These are phyloP conservation scores for Tolypocladium endophyticum DNA, from an alignment of 2,329 filamentous ascomycete genomes.

Conservation along the genomic window DNA sequence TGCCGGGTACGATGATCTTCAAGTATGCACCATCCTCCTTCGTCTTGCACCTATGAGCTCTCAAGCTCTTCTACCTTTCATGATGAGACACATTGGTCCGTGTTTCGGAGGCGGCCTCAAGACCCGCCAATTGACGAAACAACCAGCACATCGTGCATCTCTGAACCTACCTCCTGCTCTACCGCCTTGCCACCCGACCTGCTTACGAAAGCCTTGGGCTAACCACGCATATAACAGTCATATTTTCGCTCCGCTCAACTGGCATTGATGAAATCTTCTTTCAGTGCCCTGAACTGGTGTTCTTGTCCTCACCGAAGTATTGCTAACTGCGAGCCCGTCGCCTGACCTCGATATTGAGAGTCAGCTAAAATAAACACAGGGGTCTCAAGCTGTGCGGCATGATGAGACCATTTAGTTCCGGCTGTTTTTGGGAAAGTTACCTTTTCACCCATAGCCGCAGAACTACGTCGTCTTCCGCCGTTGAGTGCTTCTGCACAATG, in stretches of 20 bases:
- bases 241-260: background rate
- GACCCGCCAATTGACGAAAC: constrained; percentile 75
- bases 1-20: background rate
- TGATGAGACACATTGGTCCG: constrained; percentile 89
- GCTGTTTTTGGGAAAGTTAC: background rate
- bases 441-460: background rate
- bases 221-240: background rate
- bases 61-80: constrained; percentile 4
- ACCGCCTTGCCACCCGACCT: constrained; percentile 1
- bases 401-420: background rate
- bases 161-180: constrained; percentile 37
- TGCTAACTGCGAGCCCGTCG: background rate
- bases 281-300: background rate
- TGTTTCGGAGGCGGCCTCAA: constrained; percentile 92
- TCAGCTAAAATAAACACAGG: background rate
- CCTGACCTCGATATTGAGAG: background rate
- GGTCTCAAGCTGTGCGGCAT: background rate
- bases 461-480: background rate
- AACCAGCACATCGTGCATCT: constrained; percentile 63
- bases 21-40: constrained; percentile 3
- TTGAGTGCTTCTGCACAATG: too few relatives aligned
- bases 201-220: background rate
- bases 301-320: background rate
- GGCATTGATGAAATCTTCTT: background rate
- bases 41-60: background rate